A percentile compares a stretch with the other conserved stretches of the same genome.
Evolutionary conservation across 1,284 basidiomycete species (phyloP).

Genomic region (Ceratobasidium sp.): DNA sequence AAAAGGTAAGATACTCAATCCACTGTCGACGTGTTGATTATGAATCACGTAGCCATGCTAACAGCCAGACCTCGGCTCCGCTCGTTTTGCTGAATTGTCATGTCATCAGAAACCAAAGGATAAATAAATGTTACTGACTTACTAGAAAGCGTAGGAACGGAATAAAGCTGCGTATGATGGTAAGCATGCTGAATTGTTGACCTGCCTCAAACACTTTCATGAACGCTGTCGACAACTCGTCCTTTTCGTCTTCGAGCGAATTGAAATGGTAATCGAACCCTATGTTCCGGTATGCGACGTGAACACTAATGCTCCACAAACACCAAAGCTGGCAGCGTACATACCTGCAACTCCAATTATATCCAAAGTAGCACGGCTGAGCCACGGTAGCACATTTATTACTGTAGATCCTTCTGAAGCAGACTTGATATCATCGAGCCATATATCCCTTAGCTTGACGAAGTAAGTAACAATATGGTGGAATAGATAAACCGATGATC

Average conservation of each 20-base stretch:
- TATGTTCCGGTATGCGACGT: neutral
- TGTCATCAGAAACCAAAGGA: too few relatives aligned
- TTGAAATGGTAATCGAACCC: conserved; percentile 54
- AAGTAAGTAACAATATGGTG: neutral
- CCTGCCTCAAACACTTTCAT: conserved; percentile 44
- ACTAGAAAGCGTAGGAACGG: neutral
- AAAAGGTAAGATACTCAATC: conserved; percentile 46
- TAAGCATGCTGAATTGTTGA: neutral
- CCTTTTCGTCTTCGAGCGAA: conserved; percentile 43
- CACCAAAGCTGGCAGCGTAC: too few relatives aligned
- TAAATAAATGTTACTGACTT: neutral
- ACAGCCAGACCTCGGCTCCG: conserved; percentile 10
- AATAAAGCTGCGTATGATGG: neutral
- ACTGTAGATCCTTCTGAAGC: neutral
- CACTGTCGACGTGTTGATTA: conserved; percentile 50
- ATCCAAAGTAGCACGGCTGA: conserved; percentile 37
- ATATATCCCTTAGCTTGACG: conserved; percentile 25
- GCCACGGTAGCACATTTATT: conserved; percentile 35
- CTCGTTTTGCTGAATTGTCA: conserved; percentile 43
- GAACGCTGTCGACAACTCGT: conserved; percentile 46
- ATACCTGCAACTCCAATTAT: conserved; percentile 41
- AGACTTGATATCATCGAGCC: neutral
- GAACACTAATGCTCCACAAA: conserved; percentile 46
- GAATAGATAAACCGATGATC: neutral
- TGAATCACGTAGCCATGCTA: conserved; percentile 2